phyloP scores from a whole-genome alignment of 2,329 filamentous ascomycete species.

The Penicillium capsulatum region DNA sequence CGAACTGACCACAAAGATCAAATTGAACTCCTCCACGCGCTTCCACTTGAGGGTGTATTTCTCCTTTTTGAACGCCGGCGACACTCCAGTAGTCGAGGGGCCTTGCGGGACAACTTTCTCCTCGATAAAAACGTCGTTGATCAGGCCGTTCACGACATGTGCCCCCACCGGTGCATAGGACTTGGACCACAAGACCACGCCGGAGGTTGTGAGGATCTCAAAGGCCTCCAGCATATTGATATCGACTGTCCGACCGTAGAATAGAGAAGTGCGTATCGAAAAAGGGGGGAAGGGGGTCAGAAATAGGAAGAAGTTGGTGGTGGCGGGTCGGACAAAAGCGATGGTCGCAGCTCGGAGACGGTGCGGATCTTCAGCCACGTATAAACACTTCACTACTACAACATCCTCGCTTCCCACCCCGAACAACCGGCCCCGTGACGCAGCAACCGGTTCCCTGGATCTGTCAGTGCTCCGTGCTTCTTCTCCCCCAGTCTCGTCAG shows the following conservation, averaged over 20 bases:
- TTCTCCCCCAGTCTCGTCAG: conserved; percentile 8
- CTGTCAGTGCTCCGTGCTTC: conserved; percentile 9
- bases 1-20: conserved; percentile 82
- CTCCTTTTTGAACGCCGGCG: conserved; percentile 77
- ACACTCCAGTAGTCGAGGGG: conserved; percentile 57
- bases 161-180: conserved; percentile 75
- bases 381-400: conserved; percentile 22
- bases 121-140: conserved; percentile 96
- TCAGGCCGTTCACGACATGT: conserved; percentile 86
- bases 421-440: conserved; percentile 8
- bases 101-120: conserved; percentile 65
- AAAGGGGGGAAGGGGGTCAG: not conserved
- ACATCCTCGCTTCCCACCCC: conserved; percentile 10
- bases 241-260: no score
- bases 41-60: conserved; percentile 96
- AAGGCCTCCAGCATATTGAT: conserved; percentile 83
- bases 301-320: conserved; percentile 22
- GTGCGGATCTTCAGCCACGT: conserved; percentile 34
- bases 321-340: conserved; percentile 21
- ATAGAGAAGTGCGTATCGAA: conserved; percentile 8
- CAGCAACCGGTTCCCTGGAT: conserved; percentile 13
- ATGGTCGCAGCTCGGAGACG: conserved; percentile 22
- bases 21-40: conserved; percentile 80
- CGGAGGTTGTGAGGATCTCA: conserved; percentile 91
- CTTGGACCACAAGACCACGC: conserved; percentile 94